These are phyloP conservation scores for Diaporthe citrichinensis DNA, from an alignment of 2,329 filamentous ascomycete species.

Conservation along the genomic window DNA sequence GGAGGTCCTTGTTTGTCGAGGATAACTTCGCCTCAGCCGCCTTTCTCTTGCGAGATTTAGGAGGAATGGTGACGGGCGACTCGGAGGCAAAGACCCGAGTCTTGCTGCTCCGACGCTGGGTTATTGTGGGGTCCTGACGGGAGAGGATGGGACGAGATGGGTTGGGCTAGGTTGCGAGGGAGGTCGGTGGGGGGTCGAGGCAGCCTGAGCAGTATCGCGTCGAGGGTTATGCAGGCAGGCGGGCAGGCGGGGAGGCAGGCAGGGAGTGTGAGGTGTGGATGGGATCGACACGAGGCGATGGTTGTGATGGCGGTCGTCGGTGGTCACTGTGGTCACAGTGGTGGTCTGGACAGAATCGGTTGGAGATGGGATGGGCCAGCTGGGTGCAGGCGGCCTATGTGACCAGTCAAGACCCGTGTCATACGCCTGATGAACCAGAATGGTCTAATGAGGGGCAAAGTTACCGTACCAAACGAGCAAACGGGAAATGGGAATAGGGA, in stretches of 20 bases:
- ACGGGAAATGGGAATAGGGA: background rate
- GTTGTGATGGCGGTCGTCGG: constrained; percentile 21
- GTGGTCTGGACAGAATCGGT: constrained; percentile 23
- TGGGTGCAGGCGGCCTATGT: constrained; percentile 16
- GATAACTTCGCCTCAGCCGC: constrained; percentile 75
- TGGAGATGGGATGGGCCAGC: constrained; percentile 29
- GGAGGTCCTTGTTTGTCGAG: constrained; percentile 58
- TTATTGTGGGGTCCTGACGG: constrained; percentile 24
- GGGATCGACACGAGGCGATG: constrained; percentile 10
- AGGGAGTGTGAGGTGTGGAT: background rate
- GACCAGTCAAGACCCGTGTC: constrained; percentile 33
- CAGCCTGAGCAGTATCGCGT: background rate
- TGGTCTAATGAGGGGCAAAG: constrained; percentile 29
- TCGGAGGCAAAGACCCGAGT: constrained; percentile 41
- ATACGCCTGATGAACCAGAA: constrained; percentile 22
- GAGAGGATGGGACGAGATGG: background rate
- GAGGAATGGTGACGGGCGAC: constrained; percentile 67
- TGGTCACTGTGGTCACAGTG: background rate
- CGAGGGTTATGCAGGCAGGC: background rate
- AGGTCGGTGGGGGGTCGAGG: background rate
- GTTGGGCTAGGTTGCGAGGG: constrained; percentile 7
- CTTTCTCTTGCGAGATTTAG: constrained; percentile 72
- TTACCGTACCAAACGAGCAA: background rate
- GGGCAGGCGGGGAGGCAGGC: background rate
- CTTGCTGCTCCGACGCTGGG: constrained; percentile 28